These are phyloP conservation scores for Aspergillus fijiensis DNA, from an alignment of 2,329 filamentous ascomycete genomes.

Conservation along the genomic window DNA sequence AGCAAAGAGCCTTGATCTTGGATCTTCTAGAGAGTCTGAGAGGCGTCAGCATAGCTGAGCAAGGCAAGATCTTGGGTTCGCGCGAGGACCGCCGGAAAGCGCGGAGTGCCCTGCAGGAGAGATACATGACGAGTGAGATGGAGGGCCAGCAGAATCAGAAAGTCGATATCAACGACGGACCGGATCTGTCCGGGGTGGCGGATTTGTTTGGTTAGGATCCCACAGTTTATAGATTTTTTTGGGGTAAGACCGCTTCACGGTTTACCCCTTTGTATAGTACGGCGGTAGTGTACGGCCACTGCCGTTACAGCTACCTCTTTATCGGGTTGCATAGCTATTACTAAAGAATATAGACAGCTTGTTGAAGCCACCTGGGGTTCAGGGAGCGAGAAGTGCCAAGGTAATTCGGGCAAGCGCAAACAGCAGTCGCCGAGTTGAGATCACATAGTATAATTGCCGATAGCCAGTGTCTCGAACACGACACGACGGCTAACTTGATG, in stretches of 20 bases:
- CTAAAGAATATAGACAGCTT: slow-evolving; percentile 3
- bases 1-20: slow-evolving; percentile 77
- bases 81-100: slow-evolving; percentile 44
- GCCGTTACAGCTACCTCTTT: neutral
- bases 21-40: slow-evolving; percentile 83
- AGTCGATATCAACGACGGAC: slow-evolving; percentile 47
- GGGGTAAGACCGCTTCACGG: neutral
- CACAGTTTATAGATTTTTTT: neutral
- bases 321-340: slow-evolving; percentile 6
- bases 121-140: slow-evolving; percentile 46
- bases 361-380: neutral
- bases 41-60: slow-evolving; percentile 88
- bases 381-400: too few species aligned
- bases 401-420: too few species aligned
- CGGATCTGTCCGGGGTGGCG: slow-evolving; percentile 53
- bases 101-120: slow-evolving; percentile 42
- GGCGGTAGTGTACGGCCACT: slow-evolving; percentile 3
- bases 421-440: neutral
- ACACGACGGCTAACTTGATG: too few species aligned
- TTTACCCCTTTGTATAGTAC: slow-evolving; percentile 21
- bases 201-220: slow-evolving; percentile 52
- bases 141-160: slow-evolving; percentile 42
- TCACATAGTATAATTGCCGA: neutral
- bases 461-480: too few species aligned
- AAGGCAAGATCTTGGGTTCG: slow-evolving; percentile 70